Conservation (phyloP, 805 yeast species). For the Ogataea siamensis region DNA sequence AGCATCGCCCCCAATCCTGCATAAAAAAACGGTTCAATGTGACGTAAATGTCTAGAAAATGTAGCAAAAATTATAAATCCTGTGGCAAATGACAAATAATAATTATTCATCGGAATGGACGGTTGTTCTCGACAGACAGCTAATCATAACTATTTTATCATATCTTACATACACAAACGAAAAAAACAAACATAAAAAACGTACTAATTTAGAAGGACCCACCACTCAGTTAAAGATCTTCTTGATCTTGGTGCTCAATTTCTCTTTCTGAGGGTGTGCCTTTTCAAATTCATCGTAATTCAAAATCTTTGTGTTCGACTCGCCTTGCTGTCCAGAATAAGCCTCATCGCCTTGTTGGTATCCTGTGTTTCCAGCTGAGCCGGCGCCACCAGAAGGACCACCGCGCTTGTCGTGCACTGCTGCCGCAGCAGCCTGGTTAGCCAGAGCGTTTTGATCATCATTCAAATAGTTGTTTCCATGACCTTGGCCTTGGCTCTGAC, state of each 20-base stretch:
- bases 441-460: slow-evolving; percentile 19
- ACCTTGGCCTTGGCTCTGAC: slow-evolving; percentile 1
- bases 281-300: slow-evolving; percentile 11
- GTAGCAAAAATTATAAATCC: not conserved
- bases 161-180: not conserved
- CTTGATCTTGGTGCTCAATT: slow-evolving; percentile 19
- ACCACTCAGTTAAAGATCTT: slow-evolving; percentile 15
- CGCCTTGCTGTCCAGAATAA: not conserved
- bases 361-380: not conserved
- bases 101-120: too few species aligned
- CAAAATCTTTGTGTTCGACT: slow-evolving; percentile 13
- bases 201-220: not conserved
- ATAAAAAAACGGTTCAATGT: not conserved
- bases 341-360: not conserved
- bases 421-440: slow-evolving; percentile 20
- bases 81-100: too few species aligned
- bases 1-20: not conserved
- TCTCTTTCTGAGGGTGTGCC: slow-evolving; percentile 17
- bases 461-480: slow-evolving; percentile 16
- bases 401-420: slow-evolving; percentile 15
- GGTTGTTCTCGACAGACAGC: too few species aligned
- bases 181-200: slow-evolving; percentile 1
- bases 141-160: not conserved
- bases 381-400: slow-evolving; percentile 3
- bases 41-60: not conserved